These are phyloP conservation scores for Yamadazyma atmosphaerica DNA, from an alignment of 1,139 yeast species.

Conservation along the genomic window DNA sequence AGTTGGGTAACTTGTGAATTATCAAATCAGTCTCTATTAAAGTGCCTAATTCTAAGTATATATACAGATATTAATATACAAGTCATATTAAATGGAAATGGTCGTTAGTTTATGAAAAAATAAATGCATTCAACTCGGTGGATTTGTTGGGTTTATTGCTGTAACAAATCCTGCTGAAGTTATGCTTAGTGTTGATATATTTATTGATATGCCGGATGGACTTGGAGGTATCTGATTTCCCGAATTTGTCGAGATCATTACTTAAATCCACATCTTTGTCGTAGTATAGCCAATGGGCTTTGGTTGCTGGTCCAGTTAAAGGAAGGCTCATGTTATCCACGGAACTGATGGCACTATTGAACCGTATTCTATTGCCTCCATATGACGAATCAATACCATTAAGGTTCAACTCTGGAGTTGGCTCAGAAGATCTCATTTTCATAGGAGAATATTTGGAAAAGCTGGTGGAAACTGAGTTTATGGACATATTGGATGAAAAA, in stretches of 20 bases:
- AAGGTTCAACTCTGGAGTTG: background rate
- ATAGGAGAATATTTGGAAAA: conserved; percentile 1
- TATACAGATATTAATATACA: conserved; percentile 1
- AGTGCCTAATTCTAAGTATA: background rate
- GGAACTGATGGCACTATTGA: background rate
- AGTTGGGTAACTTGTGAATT: conserved; percentile 20
- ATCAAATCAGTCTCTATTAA: background rate
- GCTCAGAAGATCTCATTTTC: background rate
- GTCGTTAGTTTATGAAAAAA: conserved; percentile 16
- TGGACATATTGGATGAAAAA: conserved; percentile 17
- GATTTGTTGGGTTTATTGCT: conserved; percentile 23
- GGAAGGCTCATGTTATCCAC: background rate
- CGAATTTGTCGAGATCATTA: conserved; percentile 15
- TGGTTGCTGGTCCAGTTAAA: background rate
- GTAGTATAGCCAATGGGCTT: conserved; percentile 36
- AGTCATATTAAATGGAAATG: background rate
- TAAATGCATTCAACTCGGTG: conserved; percentile 30
- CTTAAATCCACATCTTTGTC: conserved; percentile 34
- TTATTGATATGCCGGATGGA: conserved; percentile 28
- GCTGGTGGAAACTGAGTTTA: background rate
- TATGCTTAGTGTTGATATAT: conserved; percentile 11
- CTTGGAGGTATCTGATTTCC: conserved; percentile 23
- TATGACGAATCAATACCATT: background rate
- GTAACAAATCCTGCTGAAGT: conserved; percentile 28
- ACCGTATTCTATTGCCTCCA: background rate